Conservation (phyloP, 2,329 filamentous ascomycete species). For the Pseudohalonectria lignicola region DNA sequence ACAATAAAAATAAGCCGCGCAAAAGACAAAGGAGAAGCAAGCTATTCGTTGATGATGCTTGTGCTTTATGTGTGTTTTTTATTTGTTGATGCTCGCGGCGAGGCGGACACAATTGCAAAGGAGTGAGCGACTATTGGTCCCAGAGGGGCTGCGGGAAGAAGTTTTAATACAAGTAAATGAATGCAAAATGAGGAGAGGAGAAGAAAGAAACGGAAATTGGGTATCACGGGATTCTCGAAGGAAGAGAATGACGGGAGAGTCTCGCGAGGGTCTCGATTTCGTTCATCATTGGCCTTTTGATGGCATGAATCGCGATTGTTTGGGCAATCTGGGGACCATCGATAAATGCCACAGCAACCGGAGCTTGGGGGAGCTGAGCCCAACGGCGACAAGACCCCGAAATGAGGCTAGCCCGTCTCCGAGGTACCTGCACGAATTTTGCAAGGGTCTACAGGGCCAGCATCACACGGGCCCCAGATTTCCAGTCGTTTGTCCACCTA, state of each 20-base stretch:
- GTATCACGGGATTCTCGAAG: background rate
- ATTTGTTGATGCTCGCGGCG: background rate
- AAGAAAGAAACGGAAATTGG: background rate
- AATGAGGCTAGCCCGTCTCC: no score
- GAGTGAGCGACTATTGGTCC: background rate
- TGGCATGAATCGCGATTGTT: no score
- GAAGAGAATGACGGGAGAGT: background rate
- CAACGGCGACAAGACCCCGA: background rate
- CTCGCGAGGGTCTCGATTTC: no score
- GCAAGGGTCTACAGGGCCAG: no score
- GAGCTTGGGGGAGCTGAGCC: constrained; percentile 5
- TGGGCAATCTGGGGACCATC: no score
- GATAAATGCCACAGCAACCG: constrained; percentile 14
- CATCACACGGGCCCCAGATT: no score
- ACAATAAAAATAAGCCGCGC: no score
- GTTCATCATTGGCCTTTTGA: constrained; percentile 2
- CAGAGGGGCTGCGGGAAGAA: background rate
- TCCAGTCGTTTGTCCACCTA: no score
- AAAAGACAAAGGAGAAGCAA: no score
- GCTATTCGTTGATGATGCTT: no score
- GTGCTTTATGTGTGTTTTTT: background rate
- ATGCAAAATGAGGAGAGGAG: background rate
- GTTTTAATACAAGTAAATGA: background rate
- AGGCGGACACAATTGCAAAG: no score
- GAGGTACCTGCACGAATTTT: no score